phyloP scores from a whole-genome alignment of 2,329 filamentous ascomycete species.

The Penicillium sclerotiorum region DNA sequence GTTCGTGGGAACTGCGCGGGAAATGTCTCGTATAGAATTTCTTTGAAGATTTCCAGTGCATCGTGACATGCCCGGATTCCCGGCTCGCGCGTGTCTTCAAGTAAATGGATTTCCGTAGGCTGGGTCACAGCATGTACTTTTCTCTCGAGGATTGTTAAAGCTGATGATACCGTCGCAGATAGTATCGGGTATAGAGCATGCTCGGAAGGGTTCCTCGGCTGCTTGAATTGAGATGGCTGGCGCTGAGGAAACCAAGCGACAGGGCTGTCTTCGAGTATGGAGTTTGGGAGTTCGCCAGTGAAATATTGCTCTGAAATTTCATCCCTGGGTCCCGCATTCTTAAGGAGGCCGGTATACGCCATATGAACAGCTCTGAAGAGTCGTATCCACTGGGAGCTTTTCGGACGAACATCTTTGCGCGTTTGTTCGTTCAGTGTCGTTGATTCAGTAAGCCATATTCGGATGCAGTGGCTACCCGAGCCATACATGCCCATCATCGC shows the following conservation, averaged over 20 bases:
- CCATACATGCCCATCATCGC: slow-evolving; percentile 49
- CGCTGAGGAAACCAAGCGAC: slow-evolving; percentile 13
- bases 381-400: slow-evolving; percentile 42
- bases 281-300: too few species aligned
- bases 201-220: neutral
- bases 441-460: slow-evolving; percentile 37
- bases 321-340: slow-evolving; percentile 5
- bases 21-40: neutral
- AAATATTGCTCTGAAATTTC: neutral
- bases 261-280: too few species aligned
- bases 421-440: slow-evolving; percentile 16
- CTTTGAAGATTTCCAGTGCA: neutral
- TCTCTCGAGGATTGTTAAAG: neutral
- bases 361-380: slow-evolving; percentile 41
- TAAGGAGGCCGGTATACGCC: slow-evolving; percentile 38
- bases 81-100: neutral
- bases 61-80: neutral
- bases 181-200: neutral
- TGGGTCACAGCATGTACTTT: neutral
- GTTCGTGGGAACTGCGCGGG: too few species aligned
- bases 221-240: neutral
- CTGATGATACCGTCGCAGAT: neutral
- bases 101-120: neutral
- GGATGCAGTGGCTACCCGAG: slow-evolving; percentile 41
- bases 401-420: slow-evolving; percentile 33